phyloP scores from a whole-genome alignment of 139 green algal genomes.

The Micractinium sp. region DNA sequence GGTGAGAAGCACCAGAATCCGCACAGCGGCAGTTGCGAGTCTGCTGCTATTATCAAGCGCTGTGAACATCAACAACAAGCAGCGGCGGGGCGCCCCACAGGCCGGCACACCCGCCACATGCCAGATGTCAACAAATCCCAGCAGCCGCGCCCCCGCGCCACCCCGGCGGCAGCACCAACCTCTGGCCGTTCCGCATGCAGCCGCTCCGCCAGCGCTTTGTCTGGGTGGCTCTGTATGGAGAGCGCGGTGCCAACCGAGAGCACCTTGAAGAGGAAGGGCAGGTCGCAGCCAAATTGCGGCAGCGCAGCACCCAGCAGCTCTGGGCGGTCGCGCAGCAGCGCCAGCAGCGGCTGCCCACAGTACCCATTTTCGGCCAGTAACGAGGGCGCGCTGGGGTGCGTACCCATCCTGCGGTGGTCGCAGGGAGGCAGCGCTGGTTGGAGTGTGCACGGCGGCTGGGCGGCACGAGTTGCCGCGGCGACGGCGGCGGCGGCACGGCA shows the following conservation, averaged over 20 bases:
- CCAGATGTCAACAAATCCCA: no score
- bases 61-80: no score
- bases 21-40: no score
- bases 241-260: constrained; percentile 94
- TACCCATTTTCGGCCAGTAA: constrained; percentile 52
- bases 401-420: constrained; percentile 84
- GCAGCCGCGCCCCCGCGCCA: neutral
- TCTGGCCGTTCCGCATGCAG: constrained; percentile 86
- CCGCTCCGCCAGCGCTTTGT: constrained; percentile 92
- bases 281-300: constrained; percentile 70
- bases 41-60: no score
- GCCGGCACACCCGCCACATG: no score
- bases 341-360: constrained; percentile 51
- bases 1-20: no score
- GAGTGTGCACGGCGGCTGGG: neutral
- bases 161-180: constrained; percentile 45
- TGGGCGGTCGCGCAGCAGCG: constrained; percentile 74
- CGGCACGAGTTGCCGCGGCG: neutral
- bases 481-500: neutral
- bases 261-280: constrained; percentile 98
- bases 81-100: no score
- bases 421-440: neutral
- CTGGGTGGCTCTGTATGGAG: constrained; percentile 98
- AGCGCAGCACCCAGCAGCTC: constrained; percentile 73
- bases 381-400: constrained; percentile 89